Evolutionary conservation across 164 flowering plant species (phyloP).

Genomic region (Piper betle): DNA sequence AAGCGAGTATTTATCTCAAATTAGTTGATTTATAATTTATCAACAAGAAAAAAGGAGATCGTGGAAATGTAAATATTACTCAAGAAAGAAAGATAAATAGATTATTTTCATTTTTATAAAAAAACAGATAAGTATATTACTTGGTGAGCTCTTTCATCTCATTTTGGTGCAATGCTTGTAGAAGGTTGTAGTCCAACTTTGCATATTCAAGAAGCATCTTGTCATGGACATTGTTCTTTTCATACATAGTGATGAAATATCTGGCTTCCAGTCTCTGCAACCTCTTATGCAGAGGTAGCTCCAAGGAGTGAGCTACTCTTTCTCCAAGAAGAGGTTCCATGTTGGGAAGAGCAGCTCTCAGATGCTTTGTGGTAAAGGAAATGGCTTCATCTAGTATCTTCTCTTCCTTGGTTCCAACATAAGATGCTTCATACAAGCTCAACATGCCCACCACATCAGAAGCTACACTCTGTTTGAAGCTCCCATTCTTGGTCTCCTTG

Average conservation of each 20-base stretch:
- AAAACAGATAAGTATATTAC: not conserved
- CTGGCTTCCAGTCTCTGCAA: constrained; percentile 9
- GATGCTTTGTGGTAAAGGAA: constrained; percentile 7
- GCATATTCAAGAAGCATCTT: constrained; percentile 5
- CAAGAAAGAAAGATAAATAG: too few species aligned
- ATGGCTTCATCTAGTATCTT: constrained; percentile 15
- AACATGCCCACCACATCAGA: too few species aligned
- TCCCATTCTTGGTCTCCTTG: too few species aligned
- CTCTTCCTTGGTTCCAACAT: constrained; percentile 13
- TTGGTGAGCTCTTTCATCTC: constrained; percentile 1
- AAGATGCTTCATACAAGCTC: not conserved
- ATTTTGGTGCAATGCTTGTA: constrained; percentile 2
- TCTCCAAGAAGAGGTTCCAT: not conserved
- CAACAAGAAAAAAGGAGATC: too few species aligned
- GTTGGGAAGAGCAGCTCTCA: constrained; percentile 1
- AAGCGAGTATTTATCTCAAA: too few species aligned
- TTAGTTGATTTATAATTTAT: too few species aligned
- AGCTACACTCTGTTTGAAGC: too few species aligned
- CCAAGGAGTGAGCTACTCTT: constrained; percentile 6
- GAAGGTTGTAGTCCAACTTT: constrained; percentile 13
- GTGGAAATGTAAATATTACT: too few species aligned
- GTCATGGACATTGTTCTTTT: not conserved
- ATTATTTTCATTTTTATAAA: too few species aligned
- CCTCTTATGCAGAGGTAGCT: constrained; percentile 10
- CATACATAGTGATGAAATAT: constrained; percentile 4